Percentiles rank a stretch among this genome's conserved stretches.
These are phyloP conservation scores for Kwoniella dendrophila DNA, from an alignment of 768 basidiomycete species.

Conservation along the genomic window DNA sequence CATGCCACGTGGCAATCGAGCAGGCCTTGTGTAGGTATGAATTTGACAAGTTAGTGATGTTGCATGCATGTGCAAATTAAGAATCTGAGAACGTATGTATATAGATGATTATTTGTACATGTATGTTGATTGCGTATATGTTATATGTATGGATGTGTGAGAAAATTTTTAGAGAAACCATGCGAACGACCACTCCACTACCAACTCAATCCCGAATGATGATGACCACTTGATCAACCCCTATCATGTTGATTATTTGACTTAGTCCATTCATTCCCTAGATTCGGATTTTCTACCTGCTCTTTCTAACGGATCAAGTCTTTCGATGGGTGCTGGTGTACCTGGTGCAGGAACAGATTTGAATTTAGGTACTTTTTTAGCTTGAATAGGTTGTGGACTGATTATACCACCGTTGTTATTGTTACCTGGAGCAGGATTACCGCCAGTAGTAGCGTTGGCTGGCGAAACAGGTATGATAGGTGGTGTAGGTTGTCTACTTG, in stretches of 20 bases:
- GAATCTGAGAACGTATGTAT: too few relatives aligned
- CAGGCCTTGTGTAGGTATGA: too few relatives aligned
- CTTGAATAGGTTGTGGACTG: constrained; percentile 25
- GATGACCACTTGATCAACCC: too few relatives aligned
- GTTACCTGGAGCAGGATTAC: neutral
- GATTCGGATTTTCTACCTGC: neutral
- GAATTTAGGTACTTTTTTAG: constrained; percentile 33
- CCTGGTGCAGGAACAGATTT: constrained; percentile 34
- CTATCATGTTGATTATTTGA: neutral
- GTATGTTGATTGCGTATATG: too few relatives aligned
- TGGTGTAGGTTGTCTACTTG: constrained; percentile 22
- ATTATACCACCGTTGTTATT: too few relatives aligned
- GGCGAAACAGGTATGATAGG: constrained; percentile 1
- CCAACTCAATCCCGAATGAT: too few relatives aligned
- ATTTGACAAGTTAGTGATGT: too few relatives aligned
- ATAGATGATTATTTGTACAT: too few relatives aligned
- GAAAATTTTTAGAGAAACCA: neutral
- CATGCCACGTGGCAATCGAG: constrained; percentile 1
- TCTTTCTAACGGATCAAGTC: constrained; percentile 10
- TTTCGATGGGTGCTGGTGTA: constrained; percentile 18
- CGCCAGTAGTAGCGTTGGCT: neutral
- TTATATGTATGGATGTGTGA: too few relatives aligned
- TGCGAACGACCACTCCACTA: neutral
- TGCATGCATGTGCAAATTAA: too few relatives aligned
- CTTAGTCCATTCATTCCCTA: neutral